A percentile compares a stretch with the other conserved stretches of the same genome.
These are phyloP conservation scores for Ustilago tritici DNA, from an alignment of 1,284 basidiomycete species.

Conservation along the genomic window DNA sequence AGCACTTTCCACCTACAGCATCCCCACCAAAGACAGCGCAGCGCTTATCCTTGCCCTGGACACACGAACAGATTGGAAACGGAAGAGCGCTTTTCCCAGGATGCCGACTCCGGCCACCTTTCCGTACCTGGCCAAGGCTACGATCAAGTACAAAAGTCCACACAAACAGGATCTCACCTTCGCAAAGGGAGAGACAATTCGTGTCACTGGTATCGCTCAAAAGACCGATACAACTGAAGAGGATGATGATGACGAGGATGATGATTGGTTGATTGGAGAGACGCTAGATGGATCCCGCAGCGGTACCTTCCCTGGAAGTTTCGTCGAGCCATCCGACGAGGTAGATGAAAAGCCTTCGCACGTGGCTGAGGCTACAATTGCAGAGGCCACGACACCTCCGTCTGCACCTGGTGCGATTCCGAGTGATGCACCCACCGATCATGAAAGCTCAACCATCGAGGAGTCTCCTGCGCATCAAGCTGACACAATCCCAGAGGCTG, in stretches of 20 bases:
- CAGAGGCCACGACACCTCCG: slow-evolving; percentile 23
- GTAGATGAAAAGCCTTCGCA: slow-evolving; percentile 50
- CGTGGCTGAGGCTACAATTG: slow-evolving; percentile 34
- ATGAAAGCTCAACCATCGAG: slow-evolving; percentile 29
- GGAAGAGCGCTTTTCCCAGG: slow-evolving; percentile 14
- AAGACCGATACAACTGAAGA: slow-evolving; percentile 49
- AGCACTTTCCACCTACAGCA: not conserved
- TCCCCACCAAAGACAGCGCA: not conserved
- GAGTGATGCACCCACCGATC: slow-evolving; percentile 18
- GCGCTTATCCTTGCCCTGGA: slow-evolving; percentile 6
- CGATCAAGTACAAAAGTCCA: slow-evolving; percentile 64
- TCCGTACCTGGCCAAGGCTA: slow-evolving; percentile 57
- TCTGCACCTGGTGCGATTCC: slow-evolving; percentile 34
- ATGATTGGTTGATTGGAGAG: slow-evolving; percentile 69
- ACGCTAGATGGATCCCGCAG: slow-evolving; percentile 56
- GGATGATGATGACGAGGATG: slow-evolving; percentile 67
- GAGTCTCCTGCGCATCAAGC: slow-evolving; percentile 48
- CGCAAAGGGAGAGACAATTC: slow-evolving; percentile 64
- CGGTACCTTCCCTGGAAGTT: slow-evolving; percentile 68
- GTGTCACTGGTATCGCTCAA: slow-evolving; percentile 61
- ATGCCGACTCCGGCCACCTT: slow-evolving; percentile 34
- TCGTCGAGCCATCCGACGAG: slow-evolving; percentile 57
- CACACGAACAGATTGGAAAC: not conserved
- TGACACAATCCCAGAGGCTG: slow-evolving; percentile 46
- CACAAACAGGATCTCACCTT: slow-evolving; percentile 66